These are phyloP conservation scores for Euphorbia lathyris DNA, from an alignment of 345 rosid species.

Conservation along the genomic window DNA sequence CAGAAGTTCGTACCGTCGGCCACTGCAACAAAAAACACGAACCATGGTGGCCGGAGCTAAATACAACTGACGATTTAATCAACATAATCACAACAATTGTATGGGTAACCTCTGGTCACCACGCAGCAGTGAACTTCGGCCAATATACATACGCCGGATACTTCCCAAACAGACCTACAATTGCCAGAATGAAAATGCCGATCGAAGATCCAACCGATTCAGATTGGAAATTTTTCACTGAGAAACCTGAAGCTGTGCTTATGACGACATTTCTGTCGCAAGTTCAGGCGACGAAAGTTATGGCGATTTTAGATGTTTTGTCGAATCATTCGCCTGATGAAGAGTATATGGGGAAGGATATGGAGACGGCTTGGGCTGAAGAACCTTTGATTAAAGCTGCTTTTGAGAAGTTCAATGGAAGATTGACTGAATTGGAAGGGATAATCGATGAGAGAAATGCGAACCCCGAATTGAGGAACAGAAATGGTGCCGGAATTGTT, in stretches of 20 bases:
- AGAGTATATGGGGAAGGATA: slow-evolving; percentile 24
- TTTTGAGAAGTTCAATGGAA: slow-evolving; percentile 25
- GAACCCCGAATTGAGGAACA: slow-evolving; percentile 15
- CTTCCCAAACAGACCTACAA: slow-evolving; percentile 51
- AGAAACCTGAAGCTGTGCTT: slow-evolving; percentile 36
- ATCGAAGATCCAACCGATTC: slow-evolving; percentile 30
- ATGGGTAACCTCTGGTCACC: slow-evolving; percentile 54
- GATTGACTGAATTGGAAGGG: slow-evolving; percentile 18
- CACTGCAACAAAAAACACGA: slow-evolving; percentile 53
- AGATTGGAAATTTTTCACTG: slow-evolving; percentile 30
- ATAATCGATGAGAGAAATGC: slow-evolving; percentile 23
- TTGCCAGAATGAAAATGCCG: slow-evolving; percentile 43
- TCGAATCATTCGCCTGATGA: slow-evolving; percentile 31
- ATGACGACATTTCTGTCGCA: slow-evolving; percentile 41
- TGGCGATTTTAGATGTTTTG: slow-evolving; percentile 22
- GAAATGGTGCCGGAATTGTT: slow-evolving; percentile 28
- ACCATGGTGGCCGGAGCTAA: slow-evolving; percentile 48
- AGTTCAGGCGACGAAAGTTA: slow-evolving; percentile 41
- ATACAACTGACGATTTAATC: slow-evolving; percentile 32
- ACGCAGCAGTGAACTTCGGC: slow-evolving; percentile 56
- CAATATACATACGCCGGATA: slow-evolving; percentile 51
- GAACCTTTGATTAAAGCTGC: slow-evolving; percentile 13
- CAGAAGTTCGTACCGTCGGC: slow-evolving; percentile 43
- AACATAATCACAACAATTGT: slow-evolving; percentile 39
- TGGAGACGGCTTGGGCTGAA: slow-evolving; percentile 24